phyloP scores from a whole-genome alignment of 768 basidiomycete species.

The Amanita rimosa region DNA sequence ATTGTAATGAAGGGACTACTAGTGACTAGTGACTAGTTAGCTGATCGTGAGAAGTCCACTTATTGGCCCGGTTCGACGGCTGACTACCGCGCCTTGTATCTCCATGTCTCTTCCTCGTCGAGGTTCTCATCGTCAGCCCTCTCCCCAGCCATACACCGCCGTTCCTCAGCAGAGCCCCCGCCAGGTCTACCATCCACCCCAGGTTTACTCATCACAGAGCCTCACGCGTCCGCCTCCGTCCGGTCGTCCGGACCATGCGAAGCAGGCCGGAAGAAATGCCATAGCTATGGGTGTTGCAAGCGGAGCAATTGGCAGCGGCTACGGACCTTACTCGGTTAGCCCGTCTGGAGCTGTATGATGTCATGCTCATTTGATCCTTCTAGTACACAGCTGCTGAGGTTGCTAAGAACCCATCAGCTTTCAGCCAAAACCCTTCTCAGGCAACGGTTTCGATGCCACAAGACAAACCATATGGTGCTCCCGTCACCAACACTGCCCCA shows the following conservation, averaged over 20 bases:
- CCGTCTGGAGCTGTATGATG: conserved; percentile 1
- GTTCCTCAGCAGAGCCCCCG: conserved; percentile 47
- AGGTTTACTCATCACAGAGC: conserved; percentile 14
- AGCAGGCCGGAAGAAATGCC: conserved; percentile 33
- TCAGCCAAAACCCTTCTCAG: conserved; percentile 41
- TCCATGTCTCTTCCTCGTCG: conserved; percentile 28
- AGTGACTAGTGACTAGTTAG: too few species aligned
- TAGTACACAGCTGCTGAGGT: conserved; percentile 48
- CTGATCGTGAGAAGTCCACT: conserved; percentile 7
- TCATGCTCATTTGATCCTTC: conserved; percentile 8
- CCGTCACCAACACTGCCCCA: conserved; percentile 43
- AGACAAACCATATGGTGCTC: conserved; percentile 18
- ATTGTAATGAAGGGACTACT: too few species aligned
- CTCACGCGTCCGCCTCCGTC: conserved; percentile 14
- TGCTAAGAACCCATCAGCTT: conserved; percentile 38
- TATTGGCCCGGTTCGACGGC: background rate
- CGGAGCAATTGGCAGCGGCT: conserved; percentile 67
- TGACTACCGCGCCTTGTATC: conserved; percentile 10
- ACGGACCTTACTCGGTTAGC: conserved; percentile 81
- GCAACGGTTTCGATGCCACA: conserved; percentile 18
- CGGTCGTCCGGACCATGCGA: conserved; percentile 13
- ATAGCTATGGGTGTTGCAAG: conserved; percentile 73
- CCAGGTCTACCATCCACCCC: conserved; percentile 18
- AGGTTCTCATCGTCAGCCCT: conserved; percentile 27
- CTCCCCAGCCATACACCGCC: conserved; percentile 48